Conservation (phyloP, 2,329 filamentous ascomycete species). For the Colletotrichum sp. region DNA sequence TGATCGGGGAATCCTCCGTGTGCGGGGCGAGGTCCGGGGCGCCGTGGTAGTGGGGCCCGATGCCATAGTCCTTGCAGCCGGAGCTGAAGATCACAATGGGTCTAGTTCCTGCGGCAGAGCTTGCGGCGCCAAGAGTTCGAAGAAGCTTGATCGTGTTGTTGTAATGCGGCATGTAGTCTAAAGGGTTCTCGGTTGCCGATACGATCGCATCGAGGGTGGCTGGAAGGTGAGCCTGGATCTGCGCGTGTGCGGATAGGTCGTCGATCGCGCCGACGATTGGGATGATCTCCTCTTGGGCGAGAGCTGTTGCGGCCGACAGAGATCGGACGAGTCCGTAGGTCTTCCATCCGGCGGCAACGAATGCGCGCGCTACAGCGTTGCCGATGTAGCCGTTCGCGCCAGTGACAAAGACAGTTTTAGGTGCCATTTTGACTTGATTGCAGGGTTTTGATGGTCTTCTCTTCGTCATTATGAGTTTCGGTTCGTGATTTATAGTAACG, state of each 20-base stretch:
- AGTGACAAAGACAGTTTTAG: conserved; percentile 45
- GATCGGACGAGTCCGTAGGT: conserved; percentile 50
- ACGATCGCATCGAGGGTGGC: conserved; percentile 46
- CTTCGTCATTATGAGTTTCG: neutral
- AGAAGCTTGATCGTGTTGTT: conserved; percentile 39
- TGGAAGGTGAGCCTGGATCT: conserved; percentile 28
- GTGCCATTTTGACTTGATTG: neutral
- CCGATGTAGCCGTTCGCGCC: conserved; percentile 57
- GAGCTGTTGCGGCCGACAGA: conserved; percentile 27
- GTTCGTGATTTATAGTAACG: neutral
- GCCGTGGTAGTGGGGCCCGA: conserved; percentile 35
- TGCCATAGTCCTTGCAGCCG: conserved; percentile 57
- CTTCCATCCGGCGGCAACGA: conserved; percentile 48
- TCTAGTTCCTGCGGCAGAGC: conserved; percentile 34
- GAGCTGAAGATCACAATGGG: conserved; percentile 51
- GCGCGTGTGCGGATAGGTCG: conserved; percentile 32
- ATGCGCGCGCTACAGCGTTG: conserved; percentile 47
- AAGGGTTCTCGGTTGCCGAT: conserved; percentile 44
- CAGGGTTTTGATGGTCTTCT: neutral
- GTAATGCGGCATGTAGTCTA: conserved; percentile 45
- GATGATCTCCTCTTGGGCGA: conserved; percentile 40
- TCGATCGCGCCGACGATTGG: conserved; percentile 45
- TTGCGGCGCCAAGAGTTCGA: conserved; percentile 33
- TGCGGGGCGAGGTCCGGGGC: conserved; percentile 41
- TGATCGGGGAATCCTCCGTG: conserved; percentile 45